Conservation (phyloP, 148 eudicot species). For the Chenopodium album region DNA sequence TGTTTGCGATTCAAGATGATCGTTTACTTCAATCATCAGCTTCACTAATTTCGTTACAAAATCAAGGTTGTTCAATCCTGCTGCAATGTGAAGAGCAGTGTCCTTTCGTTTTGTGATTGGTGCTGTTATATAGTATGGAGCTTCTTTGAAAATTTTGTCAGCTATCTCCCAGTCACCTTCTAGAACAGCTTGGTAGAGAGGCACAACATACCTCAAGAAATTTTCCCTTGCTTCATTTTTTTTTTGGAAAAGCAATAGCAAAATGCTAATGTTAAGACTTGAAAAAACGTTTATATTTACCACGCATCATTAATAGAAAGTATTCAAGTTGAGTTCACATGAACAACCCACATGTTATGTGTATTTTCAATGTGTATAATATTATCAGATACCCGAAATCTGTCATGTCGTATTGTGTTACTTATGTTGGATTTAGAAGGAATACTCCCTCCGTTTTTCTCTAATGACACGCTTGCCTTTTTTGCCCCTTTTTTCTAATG, state of each 20-base stretch:
- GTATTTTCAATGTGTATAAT: too few species aligned
- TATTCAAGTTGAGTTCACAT: too few species aligned
- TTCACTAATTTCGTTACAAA: slow-evolving; percentile 20
- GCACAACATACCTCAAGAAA: slow-evolving; percentile 24
- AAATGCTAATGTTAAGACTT: too few species aligned
- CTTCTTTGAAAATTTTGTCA: slow-evolving; percentile 5
- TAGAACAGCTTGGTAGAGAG: slow-evolving; percentile 30
- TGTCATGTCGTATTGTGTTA: too few species aligned
- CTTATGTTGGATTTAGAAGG: too few species aligned
- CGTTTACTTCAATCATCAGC: neutral
- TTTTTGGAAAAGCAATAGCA: neutral
- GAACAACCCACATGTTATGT: too few species aligned
- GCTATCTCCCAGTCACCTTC: slow-evolving; percentile 29
- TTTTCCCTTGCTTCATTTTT: slow-evolving; percentile 15
- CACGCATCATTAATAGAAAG: too few species aligned
- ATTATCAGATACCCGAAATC: too few species aligned
- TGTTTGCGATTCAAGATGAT: slow-evolving; percentile 2
- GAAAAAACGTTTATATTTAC: too few species aligned
- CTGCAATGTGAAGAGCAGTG: slow-evolving; percentile 20
- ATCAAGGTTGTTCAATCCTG: neutral
- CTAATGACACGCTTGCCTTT: too few species aligned
- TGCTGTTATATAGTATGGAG: slow-evolving; percentile 10
- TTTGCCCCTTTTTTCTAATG: too few species aligned
- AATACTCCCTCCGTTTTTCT: too few species aligned
- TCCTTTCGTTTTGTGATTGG: slow-evolving; percentile 21